Conservation (phyloP, 2,329 filamentous ascomycete genomes). For the Pseudogymnoascus sp. region DNA sequence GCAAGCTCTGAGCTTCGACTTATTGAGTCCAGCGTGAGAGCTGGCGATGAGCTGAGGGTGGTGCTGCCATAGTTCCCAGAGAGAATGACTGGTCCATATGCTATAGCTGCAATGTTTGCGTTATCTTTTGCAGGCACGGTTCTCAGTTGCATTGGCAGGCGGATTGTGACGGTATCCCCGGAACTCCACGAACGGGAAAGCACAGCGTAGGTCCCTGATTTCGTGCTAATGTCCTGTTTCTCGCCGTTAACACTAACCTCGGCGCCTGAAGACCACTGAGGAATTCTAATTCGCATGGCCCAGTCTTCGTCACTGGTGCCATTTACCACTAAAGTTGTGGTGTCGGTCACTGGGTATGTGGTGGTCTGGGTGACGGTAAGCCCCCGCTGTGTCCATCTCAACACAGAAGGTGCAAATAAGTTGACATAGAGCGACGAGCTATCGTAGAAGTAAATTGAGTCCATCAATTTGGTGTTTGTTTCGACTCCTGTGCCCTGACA, state of each 20-base stretch:
- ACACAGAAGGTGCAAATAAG: slow-evolving; percentile 38
- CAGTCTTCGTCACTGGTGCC: slow-evolving; percentile 25
- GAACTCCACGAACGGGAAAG: slow-evolving; percentile 33
- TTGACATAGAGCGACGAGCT: slow-evolving; percentile 39
- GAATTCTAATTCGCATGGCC: slow-evolving; percentile 38
- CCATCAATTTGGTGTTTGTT: slow-evolving; percentile 46
- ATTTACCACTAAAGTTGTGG: slow-evolving; percentile 31
- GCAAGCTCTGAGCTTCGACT: neutral
- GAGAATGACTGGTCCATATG: slow-evolving; percentile 39
- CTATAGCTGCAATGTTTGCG: slow-evolving; percentile 34
- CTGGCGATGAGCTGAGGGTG: neutral
- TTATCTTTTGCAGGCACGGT: slow-evolving; percentile 41
- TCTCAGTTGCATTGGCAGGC: slow-evolving; percentile 38
- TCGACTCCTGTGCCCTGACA: slow-evolving; percentile 45
- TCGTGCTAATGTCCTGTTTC: slow-evolving; percentile 26
- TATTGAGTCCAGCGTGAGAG: neutral
- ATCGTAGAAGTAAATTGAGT: slow-evolving; percentile 43
- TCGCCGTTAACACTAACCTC: slow-evolving; percentile 36
- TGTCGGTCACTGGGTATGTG: slow-evolving; percentile 35
- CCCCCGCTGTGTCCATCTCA: slow-evolving; percentile 36
- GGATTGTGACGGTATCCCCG: slow-evolving; percentile 36
- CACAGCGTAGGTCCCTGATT: slow-evolving; percentile 30
- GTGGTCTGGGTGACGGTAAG: slow-evolving; percentile 37
- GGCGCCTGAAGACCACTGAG: slow-evolving; percentile 36
- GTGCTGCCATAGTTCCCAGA: slow-evolving; percentile 34